Base-by-base conservation (phyloP, 345 rosid genomes). In the Rhodamnia rubescens region DNA sequence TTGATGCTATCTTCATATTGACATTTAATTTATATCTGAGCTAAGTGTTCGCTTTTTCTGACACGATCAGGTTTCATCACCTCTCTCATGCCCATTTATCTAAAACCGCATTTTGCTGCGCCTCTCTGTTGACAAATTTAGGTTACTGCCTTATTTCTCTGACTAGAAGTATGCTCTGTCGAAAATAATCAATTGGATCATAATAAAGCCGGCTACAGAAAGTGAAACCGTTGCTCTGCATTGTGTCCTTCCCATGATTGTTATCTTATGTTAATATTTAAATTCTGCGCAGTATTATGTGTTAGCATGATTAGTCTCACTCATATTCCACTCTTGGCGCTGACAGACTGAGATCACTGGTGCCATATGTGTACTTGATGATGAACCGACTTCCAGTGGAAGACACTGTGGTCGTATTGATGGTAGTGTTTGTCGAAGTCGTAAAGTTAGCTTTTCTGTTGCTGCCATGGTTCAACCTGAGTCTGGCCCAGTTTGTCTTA, bases 401-500 rank as follows among this genome's bases (percentile, higher is more conserved):
- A 93, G 96, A 89, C 94, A 93, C 85, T 94, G 96, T 84, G 99
- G 99, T 69, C 94, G 90, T 87, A 90, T 96, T 85, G 99, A 98
- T 87, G 84, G 91, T 81, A 92, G 92, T 89, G 89, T 94, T 83
- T 95, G 98, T 87, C 94, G 87, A 81, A 95, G 96, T 90, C 93
- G 89, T 89, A 98, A 94, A 91, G 95, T 95, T 88, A 95, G 95
- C 92, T 91, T 96, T 91, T 98, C 99, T 59, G 88, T 95, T 89
- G 93, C 97, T 53, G 97, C 92, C 84, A 90, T 95, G 98, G 93
- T 98, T 94, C 99, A 98, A 88, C 96, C 99, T 0, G 99, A 96
- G 89, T 98, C 99, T 89, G 99, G 99, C 74, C 99, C 99, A 54
- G 99, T 98, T 84, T 98, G 99, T 90, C 98, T 98, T 74, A 88